A percentile compares a stretch with the other conserved stretches of the same genome.
phyloP scores from a whole-genome alignment of 1,139 yeast species.

The Magnusiomyces fungicola region DNA sequence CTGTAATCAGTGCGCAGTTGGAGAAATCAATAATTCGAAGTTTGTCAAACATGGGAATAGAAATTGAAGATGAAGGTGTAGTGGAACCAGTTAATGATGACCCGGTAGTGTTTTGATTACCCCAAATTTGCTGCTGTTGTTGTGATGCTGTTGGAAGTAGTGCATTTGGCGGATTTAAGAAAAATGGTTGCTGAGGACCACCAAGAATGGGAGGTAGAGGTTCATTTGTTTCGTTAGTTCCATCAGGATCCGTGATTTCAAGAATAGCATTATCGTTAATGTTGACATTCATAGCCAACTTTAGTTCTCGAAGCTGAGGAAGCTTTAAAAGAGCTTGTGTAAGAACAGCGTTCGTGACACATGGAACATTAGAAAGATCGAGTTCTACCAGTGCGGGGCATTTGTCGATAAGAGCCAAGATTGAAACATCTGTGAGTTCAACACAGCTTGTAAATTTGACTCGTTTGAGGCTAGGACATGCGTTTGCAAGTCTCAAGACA shows the following conservation, averaged over 20 bases:
- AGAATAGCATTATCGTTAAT: slow-evolving; percentile 54
- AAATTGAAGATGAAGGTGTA: not conserved
- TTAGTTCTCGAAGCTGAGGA: slow-evolving; percentile 70
- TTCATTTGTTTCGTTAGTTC: not conserved
- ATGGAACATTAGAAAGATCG: slow-evolving; percentile 78
- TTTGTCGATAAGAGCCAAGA: slow-evolving; percentile 53
- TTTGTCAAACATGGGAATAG: slow-evolving; percentile 36
- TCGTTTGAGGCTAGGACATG: slow-evolving; percentile 73
- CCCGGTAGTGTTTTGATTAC: no score
- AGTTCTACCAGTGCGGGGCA: slow-evolving; percentile 84
- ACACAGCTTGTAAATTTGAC: slow-evolving; percentile 71
- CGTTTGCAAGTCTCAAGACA: slow-evolving; percentile 48
- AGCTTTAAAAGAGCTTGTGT: slow-evolving; percentile 56
- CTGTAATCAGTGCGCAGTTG: slow-evolving; percentile 76
- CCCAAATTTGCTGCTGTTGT: not conserved
- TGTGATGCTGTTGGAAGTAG: no score
- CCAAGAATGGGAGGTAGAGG: not conserved
- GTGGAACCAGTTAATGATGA: no score
- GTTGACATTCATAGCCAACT: slow-evolving; percentile 67
- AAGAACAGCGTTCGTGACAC: slow-evolving; percentile 58
- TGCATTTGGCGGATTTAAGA: not conserved
- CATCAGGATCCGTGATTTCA: slow-evolving; percentile 10
- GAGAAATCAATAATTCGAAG: slow-evolving; percentile 81
- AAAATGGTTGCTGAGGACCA: not conserved
- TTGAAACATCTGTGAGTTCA: slow-evolving; percentile 59